These are phyloP conservation scores for Plectosphaerella sp. DNA, from an alignment of 2,329 filamentous ascomycete genomes.

Conservation along the genomic window DNA sequence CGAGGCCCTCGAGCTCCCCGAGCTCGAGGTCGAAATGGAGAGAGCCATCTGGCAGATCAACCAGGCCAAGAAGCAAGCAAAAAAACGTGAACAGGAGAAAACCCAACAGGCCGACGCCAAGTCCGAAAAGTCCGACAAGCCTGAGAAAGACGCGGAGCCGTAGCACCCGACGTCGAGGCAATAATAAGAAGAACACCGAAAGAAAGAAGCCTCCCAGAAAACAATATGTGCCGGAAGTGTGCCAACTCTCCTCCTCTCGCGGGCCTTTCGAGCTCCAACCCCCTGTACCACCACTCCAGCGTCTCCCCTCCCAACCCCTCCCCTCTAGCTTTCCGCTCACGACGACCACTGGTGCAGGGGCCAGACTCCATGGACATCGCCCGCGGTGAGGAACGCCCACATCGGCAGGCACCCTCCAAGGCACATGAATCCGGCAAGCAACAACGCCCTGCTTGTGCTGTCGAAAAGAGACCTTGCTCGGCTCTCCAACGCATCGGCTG, in stretches of 20 bases:
- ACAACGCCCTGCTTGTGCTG: constrained; percentile 20
- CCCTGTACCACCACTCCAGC: too few relatives aligned
- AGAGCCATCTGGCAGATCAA: constrained; percentile 73
- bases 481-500: constrained; percentile 6
- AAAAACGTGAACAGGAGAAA: constrained; percentile 1
- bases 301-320: too few relatives aligned
- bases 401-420: constrained; percentile 14
- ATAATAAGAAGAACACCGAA: not conserved
- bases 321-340: not conserved
- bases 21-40: constrained; percentile 68
- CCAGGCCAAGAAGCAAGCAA: constrained; percentile 27
- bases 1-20: constrained; percentile 60
- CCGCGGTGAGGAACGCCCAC: not conserved
- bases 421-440: constrained; percentile 24
- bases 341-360: not conserved
- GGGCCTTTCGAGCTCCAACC: too few relatives aligned
- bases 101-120: constrained; percentile 10
- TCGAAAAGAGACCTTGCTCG: constrained; percentile 10
- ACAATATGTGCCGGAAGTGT: constrained; percentile 5
- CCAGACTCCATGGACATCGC: not conserved
- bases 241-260: not conserved
- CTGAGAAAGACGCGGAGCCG: constrained; percentile 9
- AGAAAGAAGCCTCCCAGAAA: too few relatives aligned
- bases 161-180: constrained; percentile 5
- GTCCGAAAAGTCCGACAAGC: constrained; percentile 8